Evolutionary conservation across 768 basidiomycete species (phyloP).

Genomic region (Cystofilobasidium ferigula): DNA sequence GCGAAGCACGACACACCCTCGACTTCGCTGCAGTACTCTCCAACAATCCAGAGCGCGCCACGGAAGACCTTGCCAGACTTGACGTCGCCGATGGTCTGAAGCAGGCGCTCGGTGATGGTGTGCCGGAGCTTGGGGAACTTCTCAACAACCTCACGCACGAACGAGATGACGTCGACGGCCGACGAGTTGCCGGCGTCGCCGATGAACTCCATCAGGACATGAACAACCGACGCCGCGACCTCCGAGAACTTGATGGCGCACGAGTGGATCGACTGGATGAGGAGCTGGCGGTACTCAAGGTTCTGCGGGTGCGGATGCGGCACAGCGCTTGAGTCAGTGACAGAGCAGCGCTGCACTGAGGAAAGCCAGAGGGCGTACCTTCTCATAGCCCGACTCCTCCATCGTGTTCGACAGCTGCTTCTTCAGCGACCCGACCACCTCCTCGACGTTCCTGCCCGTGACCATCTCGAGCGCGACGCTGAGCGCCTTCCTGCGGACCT

Average conservation of each 20-base stretch:
- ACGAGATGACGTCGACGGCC: constrained; percentile 86
- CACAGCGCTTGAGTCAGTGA: neutral
- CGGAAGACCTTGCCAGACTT: constrained; percentile 95
- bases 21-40: constrained; percentile 68
- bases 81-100: constrained; percentile 67
- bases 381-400: constrained; percentile 73
- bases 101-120: constrained; percentile 74
- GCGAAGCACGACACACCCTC: constrained; percentile 36
- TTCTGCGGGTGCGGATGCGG: constrained; percentile 45
- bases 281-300: constrained; percentile 84
- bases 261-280: constrained; percentile 94
- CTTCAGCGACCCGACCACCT: constrained; percentile 90
- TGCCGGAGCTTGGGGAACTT: constrained; percentile 81
- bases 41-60: constrained; percentile 94
- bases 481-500: constrained; percentile 86
- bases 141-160: constrained; percentile 85
- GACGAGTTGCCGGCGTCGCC: constrained; percentile 90
- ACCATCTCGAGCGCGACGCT: constrained; percentile 84
- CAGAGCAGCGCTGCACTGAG: neutral
- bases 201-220: constrained; percentile 75
- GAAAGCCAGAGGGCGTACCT: constrained; percentile 45
- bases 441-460: constrained; percentile 86
- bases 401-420: constrained; percentile 92
- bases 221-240: constrained; percentile 87
- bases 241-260: constrained; percentile 95